A percentile compares a stretch with the other conserved stretches of the same genome.
These are phyloP conservation scores for Periconia macrospinosa DNA, from an alignment of 2,329 filamentous ascomycete species.

Conservation along the genomic window DNA sequence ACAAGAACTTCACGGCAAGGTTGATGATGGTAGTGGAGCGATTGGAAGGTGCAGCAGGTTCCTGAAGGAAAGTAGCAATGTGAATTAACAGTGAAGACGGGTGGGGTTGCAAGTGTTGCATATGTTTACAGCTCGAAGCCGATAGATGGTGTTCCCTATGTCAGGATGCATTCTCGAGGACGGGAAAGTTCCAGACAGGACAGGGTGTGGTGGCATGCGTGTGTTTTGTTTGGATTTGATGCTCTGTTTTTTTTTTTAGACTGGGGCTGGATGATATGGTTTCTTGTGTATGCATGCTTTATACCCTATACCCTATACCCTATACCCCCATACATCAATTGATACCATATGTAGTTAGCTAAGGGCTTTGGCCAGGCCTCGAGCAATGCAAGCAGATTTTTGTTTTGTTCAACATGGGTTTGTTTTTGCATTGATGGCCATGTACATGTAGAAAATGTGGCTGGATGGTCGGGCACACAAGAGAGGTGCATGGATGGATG, in stretches of 20 bases:
- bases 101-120: too few species aligned
- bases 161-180: background rate
- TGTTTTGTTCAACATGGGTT: background rate
- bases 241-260: background rate
- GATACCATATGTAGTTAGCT: too few species aligned
- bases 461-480: background rate
- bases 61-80: background rate
- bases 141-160: too few species aligned
- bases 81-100: background rate
- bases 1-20: slow-evolving; percentile 55
- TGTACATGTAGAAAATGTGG: background rate
- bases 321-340: too few species aligned
- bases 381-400: background rate
- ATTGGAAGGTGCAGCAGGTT: slow-evolving; percentile 35
- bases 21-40: slow-evolving; percentile 56
- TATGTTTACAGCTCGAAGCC: too few species aligned
- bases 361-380: too few species aligned
- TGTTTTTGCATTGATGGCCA: background rate
- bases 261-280: too few species aligned
- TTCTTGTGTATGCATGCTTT: background rate
- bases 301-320: background rate
- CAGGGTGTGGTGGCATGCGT: too few species aligned
- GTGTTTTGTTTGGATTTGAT: too few species aligned
- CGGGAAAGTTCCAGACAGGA: too few species aligned
- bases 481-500: background rate